A percentile compares a stretch with the other conserved stretches of the same genome.
These are phyloP conservation scores for Colletotrichum eremochloae DNA, from an alignment of 2,329 filamentous ascomycete species.

Conservation along the genomic window DNA sequence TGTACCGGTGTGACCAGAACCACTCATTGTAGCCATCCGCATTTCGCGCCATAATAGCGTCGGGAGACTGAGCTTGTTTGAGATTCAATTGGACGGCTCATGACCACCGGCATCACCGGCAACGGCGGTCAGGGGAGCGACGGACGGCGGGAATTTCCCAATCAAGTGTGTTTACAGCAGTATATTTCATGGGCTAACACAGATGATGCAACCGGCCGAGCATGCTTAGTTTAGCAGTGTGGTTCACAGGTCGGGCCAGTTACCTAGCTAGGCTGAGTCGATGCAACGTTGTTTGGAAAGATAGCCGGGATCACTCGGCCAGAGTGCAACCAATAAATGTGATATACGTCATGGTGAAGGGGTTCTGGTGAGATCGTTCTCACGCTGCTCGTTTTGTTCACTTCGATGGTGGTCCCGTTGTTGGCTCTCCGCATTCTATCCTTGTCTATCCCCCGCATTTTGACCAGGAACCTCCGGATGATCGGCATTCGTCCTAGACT, in stretches of 20 bases:
- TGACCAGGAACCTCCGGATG: constrained; percentile 33
- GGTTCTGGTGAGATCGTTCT: constrained; percentile 1
- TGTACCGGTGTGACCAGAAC: constrained; percentile 18
- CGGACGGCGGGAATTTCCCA: constrained; percentile 19
- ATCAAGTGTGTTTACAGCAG: constrained; percentile 15
- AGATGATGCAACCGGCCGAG: constrained; percentile 11
- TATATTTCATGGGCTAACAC: not conserved
- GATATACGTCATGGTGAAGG: constrained; percentile 14
- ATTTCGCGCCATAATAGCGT: constrained; percentile 34
- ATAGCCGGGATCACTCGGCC: not conserved
- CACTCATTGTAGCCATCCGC: constrained; percentile 19
- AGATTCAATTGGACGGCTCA: constrained; percentile 36
- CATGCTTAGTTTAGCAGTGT: constrained; percentile 1
- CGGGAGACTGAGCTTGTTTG: constrained; percentile 32
- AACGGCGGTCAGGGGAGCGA: constrained; percentile 23
- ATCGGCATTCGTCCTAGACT: constrained; percentile 1
- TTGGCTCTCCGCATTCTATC: constrained; percentile 26
- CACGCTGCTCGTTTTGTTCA: constrained; percentile 1
- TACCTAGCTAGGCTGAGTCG: constrained; percentile 10
- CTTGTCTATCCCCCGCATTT: constrained; percentile 32
- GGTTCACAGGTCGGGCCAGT: constrained; percentile 17
- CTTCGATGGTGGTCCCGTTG: constrained; percentile 3
- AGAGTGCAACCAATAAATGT: not conserved
- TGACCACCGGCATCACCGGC: constrained; percentile 28
- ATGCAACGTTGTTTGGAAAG: constrained; percentile 17